phyloP scores from a whole-genome alignment of 331 rosid species.

The Malus hybrid region DNA sequence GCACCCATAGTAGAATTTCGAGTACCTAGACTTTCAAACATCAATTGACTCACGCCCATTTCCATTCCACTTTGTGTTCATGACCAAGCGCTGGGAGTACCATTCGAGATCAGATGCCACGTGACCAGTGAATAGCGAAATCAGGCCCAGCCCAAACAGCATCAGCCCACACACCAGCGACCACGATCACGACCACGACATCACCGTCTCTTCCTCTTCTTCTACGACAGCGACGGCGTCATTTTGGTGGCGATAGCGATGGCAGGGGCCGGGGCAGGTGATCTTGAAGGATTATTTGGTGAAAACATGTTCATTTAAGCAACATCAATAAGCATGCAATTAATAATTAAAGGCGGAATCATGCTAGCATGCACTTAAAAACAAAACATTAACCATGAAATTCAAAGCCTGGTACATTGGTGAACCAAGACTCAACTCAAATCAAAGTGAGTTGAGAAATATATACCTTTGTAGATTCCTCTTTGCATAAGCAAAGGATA shows the following conservation, averaged over 20 bases:
- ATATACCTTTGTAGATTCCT: too few species aligned
- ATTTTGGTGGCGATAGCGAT: not conserved
- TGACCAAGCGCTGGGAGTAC: slow-evolving; percentile 75
- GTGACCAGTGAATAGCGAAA: slow-evolving; percentile 84
- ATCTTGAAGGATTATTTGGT: too few species aligned
- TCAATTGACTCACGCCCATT: slow-evolving; percentile 24
- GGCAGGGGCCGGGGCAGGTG: not conserved
- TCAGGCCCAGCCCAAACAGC: slow-evolving; percentile 72
- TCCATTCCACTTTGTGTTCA: slow-evolving; percentile 29
- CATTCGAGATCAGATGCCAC: slow-evolving; percentile 90
- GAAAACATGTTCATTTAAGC: too few species aligned
- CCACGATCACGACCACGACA: slow-evolving; percentile 37
- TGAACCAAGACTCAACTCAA: too few species aligned
- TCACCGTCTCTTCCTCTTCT: slow-evolving; percentile 44
- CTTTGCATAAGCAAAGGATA: too few species aligned
- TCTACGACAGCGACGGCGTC: not conserved
- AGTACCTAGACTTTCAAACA: slow-evolving; percentile 73
- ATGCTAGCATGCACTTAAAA: too few species aligned
- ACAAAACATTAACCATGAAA: too few species aligned
- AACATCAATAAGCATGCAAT: too few species aligned
- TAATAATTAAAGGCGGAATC: too few species aligned
- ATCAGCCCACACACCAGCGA: slow-evolving; percentile 58
- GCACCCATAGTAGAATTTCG: slow-evolving; percentile 64
- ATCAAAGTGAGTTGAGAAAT: too few species aligned
- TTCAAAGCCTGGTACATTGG: too few species aligned